phyloP scores from a whole-genome alignment of 495 filamentous ascomycete species.

The Lasiosphaeris hirsuta region DNA sequence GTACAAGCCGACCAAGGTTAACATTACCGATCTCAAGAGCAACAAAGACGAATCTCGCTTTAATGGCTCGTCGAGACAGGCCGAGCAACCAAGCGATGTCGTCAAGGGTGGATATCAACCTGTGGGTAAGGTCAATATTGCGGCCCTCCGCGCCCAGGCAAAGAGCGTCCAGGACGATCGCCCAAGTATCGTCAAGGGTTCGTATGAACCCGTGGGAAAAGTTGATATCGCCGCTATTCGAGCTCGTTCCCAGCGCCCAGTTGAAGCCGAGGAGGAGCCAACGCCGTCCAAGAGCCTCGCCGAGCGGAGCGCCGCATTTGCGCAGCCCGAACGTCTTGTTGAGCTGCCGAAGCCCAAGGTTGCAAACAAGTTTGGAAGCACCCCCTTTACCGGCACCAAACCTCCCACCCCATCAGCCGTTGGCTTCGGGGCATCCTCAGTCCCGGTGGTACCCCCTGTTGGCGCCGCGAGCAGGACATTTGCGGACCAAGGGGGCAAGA shows the following conservation, averaged over 20 bases:
- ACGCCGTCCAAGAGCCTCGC: constrained; percentile 56
- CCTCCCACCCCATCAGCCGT: constrained; percentile 72
- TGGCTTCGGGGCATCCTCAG: constrained; percentile 49
- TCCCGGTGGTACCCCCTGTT: constrained; percentile 54
- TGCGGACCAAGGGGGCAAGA: constrained; percentile 92
- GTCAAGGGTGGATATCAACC: constrained; percentile 93
- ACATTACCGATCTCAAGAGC: constrained; percentile 73
- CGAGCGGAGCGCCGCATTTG: constrained; percentile 65
- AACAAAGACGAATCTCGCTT: constrained; percentile 60
- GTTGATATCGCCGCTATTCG: constrained; percentile 94
- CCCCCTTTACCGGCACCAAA: constrained; percentile 83
- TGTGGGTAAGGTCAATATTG: constrained; percentile 94
- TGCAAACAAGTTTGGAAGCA: constrained; percentile 72
- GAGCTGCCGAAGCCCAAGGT: constrained; percentile 91
- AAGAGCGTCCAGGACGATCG: constrained; percentile 68
- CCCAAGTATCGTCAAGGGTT: constrained; percentile 78
- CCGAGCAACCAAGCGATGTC: constrained; percentile 55
- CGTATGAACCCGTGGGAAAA: constrained; percentile 90
- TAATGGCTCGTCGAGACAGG: constrained; percentile 34
- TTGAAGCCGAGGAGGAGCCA: constrained; percentile 42
- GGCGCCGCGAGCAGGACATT: constrained; percentile 86
- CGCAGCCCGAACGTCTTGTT: constrained; percentile 74
- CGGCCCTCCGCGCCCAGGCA: constrained; percentile 77
- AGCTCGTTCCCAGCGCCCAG: constrained; percentile 67
- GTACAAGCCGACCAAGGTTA: constrained; percentile 91